phyloP scores from a whole-genome alignment of 805 yeast species.

The Pichia exigua region DNA sequence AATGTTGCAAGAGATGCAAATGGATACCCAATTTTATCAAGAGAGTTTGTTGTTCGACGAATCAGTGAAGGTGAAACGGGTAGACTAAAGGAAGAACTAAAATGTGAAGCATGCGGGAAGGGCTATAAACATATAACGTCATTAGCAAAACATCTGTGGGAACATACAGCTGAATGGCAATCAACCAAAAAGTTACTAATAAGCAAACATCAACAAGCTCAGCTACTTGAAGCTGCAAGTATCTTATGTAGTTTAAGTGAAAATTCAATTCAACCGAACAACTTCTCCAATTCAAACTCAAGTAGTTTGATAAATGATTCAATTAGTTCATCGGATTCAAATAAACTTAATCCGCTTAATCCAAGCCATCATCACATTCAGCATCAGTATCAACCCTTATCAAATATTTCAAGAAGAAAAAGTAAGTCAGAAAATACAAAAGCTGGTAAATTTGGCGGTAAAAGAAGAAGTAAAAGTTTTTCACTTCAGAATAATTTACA shows the following conservation, averaged over 20 bases:
- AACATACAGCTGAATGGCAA: constrained; percentile 92
- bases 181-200: constrained; percentile 73
- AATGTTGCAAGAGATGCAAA: constrained; percentile 8
- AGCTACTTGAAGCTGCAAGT: constrained; percentile 68
- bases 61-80: constrained; percentile 85
- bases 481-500: neutral
- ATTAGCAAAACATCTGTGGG: constrained; percentile 88
- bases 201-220: constrained; percentile 86
- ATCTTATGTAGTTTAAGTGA: constrained; percentile 72
- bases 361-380: neutral
- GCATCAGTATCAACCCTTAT: neutral
- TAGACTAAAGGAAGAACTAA: constrained; percentile 71
- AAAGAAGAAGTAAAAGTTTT: constrained; percentile 6
- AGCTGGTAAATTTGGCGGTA: constrained; percentile 10
- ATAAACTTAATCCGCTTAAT: neutral
- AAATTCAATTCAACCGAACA: neutral
- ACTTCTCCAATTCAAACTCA: neutral
- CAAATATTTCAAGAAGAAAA: constrained; percentile 4
- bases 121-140: constrained; percentile 85
- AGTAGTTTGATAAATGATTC: neutral
- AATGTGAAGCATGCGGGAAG: constrained; percentile 88
- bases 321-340: neutral
- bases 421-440: constrained; percentile 9
- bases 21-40: constrained; percentile 33
- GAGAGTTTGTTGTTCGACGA: constrained; percentile 74